These are phyloP conservation scores for Dryas integrifolia DNA, from an alignment of 331 rosid species.

Conservation along the genomic window DNA sequence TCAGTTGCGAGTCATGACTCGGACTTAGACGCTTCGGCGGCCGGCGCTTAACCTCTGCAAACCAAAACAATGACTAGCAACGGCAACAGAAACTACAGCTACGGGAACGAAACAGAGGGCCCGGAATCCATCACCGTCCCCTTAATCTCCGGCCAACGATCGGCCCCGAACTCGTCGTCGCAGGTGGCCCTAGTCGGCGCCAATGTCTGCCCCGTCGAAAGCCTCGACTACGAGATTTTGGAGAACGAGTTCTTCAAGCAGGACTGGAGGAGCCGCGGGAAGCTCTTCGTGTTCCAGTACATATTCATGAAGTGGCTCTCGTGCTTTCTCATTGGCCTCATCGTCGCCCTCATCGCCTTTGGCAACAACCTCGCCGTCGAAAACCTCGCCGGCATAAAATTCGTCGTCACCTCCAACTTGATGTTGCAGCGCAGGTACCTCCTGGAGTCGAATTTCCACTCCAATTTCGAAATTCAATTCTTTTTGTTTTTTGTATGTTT, in stretches of 20 bases:
- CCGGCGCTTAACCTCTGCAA: background rate
- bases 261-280: conserved; percentile 82
- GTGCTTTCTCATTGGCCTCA: conserved; percentile 62
- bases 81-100: background rate
- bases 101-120: conserved; percentile 31
- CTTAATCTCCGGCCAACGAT: conserved; percentile 46
- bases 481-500: background rate
- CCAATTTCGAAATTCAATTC: background rate
- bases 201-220: conserved; percentile 87
- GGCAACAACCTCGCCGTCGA: conserved; percentile 88
- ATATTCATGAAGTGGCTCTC: conserved; percentile 70
- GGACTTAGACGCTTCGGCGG: background rate
- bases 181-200: conserved; percentile 95
- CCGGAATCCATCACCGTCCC: conserved; percentile 49
- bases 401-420: conserved; percentile 83
- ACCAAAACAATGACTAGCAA: background rate
- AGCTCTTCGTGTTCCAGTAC: conserved; percentile 56
- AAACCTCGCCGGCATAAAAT: conserved; percentile 87
- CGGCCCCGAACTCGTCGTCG: conserved; percentile 53
- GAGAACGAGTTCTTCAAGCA: conserved; percentile 87
- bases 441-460: background rate
- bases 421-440: conserved; percentile 68
- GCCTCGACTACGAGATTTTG: conserved; percentile 91
- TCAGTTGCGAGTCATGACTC: background rate
- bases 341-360: conserved; percentile 67